These are phyloP conservation scores for Kickxella alabastrina DNA, from an alignment of 192 early-diverging fungal species.

Conservation along the genomic window DNA sequence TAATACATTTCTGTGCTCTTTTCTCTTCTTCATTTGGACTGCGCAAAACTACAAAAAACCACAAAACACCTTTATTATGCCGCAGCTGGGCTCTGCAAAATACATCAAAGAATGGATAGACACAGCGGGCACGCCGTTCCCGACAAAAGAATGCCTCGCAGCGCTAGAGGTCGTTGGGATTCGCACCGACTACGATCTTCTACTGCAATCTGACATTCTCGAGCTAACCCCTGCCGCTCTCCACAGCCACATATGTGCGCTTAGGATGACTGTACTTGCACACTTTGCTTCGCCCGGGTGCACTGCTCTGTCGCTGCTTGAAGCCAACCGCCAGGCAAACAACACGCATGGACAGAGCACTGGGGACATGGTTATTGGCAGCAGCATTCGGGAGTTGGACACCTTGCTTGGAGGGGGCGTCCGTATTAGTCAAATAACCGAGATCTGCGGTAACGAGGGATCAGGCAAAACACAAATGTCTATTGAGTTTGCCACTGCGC, in stretches of 20 bases:
- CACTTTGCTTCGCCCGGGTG: conserved; percentile 27
- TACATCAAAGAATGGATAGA: conserved; percentile 2
- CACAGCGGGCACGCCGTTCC: neutral
- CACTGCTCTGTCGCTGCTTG: conserved; percentile 21
- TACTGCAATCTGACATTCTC: conserved; percentile 35
- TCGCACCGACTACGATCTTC: conserved; percentile 38
- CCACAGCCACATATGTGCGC: conserved; percentile 22
- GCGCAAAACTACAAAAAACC: no score
- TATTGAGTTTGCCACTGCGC: conserved; percentile 30
- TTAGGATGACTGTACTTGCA: conserved; percentile 35
- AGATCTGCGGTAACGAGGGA: conserved; percentile 25
- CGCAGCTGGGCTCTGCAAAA: conserved; percentile 1
- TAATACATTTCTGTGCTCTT: neutral
- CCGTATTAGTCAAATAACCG: conserved; percentile 15
- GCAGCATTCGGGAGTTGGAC: conserved; percentile 24
- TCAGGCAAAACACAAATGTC: conserved; percentile 17
- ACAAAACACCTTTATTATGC: conserved; percentile 2
- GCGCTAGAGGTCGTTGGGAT: conserved; percentile 30
- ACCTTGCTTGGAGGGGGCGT: conserved; percentile 27
- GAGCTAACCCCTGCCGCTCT: conserved; percentile 16
- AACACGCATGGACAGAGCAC: no score
- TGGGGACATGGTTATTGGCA: conserved; percentile 7
- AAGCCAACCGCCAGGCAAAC: neutral
- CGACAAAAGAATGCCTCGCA: conserved; percentile 16
- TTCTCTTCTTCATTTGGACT: neutral